A percentile compares a stretch with the other conserved stretches of the same genome.
Evolutionary conservation across 108 stramenopile species (phyloP).

Genomic region (Halocafeteria seosinensis): DNA sequence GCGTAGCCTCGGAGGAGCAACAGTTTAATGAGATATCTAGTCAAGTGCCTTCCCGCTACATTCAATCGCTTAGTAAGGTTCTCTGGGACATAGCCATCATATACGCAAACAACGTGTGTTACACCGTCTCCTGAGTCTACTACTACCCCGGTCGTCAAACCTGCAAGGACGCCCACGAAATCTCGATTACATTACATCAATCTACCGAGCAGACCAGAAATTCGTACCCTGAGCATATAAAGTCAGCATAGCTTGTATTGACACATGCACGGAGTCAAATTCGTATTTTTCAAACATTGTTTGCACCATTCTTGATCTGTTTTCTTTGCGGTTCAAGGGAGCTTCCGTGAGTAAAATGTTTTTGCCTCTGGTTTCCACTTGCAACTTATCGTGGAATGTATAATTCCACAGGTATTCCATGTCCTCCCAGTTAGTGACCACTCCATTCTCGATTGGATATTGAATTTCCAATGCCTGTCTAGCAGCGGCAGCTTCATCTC

Average conservation of each 20-base stretch:
- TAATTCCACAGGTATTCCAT: constrained; percentile 55
- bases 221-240: constrained; percentile 33
- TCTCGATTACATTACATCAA: too few relatives aligned
- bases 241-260: constrained; percentile 36
- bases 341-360: constrained; percentile 37
- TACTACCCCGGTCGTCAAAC: constrained; percentile 33
- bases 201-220: too few relatives aligned
- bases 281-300: constrained; percentile 34
- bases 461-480: constrained; percentile 35
- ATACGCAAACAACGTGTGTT: constrained; percentile 35
- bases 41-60: constrained; percentile 36
- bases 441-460: constrained; percentile 48
- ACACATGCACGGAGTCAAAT: constrained; percentile 19
- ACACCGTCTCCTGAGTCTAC: constrained; percentile 41
- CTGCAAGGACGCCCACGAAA: too few relatives aligned
- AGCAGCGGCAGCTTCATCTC: constrained; percentile 33
- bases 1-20: constrained; percentile 33
- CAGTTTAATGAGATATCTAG: constrained; percentile 29
- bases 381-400: constrained; percentile 33
- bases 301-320: constrained; percentile 22
- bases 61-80: constrained; percentile 27
- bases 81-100: constrained; percentile 31
- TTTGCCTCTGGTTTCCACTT: constrained; percentile 27
- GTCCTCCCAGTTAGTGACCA: constrained; percentile 51
- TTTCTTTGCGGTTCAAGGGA: constrained; percentile 25